Conservation (phyloP, 805 yeast species). For the Schizosaccharomyces osmophilus region DNA sequence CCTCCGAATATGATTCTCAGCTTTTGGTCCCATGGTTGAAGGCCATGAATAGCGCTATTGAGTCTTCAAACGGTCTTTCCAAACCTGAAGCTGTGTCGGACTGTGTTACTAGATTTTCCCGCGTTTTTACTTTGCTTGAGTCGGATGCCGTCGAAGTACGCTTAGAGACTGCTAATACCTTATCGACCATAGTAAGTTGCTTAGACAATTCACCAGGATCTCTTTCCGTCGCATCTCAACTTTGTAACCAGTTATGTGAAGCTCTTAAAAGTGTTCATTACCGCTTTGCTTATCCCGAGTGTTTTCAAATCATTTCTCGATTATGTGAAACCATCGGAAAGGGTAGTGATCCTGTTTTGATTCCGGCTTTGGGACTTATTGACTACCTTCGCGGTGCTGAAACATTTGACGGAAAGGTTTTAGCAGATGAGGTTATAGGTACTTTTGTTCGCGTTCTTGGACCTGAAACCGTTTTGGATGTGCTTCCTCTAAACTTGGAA, state of each 20-base stretch:
- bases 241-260: constrained; percentile 24
- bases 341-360: constrained; percentile 46
- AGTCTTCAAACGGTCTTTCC: not conserved
- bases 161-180: not conserved
- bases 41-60: not conserved
- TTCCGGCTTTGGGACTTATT: constrained; percentile 39
- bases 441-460: constrained; percentile 23
- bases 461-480: constrained; percentile 53
- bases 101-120: not conserved
- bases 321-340: constrained; percentile 37
- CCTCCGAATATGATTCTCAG: not conserved
- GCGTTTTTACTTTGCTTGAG: not conserved
- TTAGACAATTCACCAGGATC: not conserved
- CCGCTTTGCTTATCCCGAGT: constrained; percentile 50
- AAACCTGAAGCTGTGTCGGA: not conserved
- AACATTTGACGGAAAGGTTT: constrained; percentile 2
- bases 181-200: not conserved
- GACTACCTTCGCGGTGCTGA: constrained; percentile 77
- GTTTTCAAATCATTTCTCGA: constrained; percentile 41
- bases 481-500: constrained; percentile 52
- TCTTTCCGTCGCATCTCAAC: not conserved
- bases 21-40: not conserved
- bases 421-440: not conserved
- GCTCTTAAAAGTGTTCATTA: constrained; percentile 41
- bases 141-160: not conserved